These are phyloP conservation scores for Vigna trinervia DNA, from an alignment of 306 rosid species.

Conservation along the genomic window DNA sequence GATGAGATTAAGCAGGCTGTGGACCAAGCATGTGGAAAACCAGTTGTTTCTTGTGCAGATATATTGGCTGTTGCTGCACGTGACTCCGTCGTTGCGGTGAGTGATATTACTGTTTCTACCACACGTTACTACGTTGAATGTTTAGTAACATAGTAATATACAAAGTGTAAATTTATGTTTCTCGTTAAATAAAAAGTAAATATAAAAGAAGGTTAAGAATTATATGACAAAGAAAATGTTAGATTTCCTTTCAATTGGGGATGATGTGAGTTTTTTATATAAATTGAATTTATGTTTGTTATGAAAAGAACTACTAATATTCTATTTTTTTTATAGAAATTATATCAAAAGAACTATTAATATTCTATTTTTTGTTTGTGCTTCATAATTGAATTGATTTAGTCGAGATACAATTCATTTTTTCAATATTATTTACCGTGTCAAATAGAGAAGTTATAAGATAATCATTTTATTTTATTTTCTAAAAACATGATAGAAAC, in stretches of 20 bases:
- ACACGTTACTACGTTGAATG: neutral
- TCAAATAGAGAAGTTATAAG: neutral
- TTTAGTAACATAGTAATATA: neutral
- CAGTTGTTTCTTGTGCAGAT: slow-evolving; percentile 60
- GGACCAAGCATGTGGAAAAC: slow-evolving; percentile 49
- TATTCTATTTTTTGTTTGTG: neutral
- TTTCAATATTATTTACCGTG: neutral
- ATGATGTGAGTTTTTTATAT: no score
- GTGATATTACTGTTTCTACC: neutral
- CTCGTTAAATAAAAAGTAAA: no score
- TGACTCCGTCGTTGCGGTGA: slow-evolving; percentile 51
- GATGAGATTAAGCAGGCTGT: slow-evolving; percentile 50
- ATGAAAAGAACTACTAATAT: no score
- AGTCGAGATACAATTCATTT: neutral
- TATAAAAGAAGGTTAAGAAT: no score
- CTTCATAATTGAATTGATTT: neutral
- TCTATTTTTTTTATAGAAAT: no score
- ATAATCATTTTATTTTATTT: neutral
- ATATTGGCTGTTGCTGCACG: slow-evolving; percentile 54
- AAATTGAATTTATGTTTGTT: no score
- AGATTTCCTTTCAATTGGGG: no score
- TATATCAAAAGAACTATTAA: no score
- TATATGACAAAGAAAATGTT: no score
- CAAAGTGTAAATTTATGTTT: no score
- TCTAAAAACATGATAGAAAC: neutral